Evolutionary conservation across 2,329 filamentous ascomycete genomes (phyloP).

Genomic region (Periglandula ipomoeae): DNA sequence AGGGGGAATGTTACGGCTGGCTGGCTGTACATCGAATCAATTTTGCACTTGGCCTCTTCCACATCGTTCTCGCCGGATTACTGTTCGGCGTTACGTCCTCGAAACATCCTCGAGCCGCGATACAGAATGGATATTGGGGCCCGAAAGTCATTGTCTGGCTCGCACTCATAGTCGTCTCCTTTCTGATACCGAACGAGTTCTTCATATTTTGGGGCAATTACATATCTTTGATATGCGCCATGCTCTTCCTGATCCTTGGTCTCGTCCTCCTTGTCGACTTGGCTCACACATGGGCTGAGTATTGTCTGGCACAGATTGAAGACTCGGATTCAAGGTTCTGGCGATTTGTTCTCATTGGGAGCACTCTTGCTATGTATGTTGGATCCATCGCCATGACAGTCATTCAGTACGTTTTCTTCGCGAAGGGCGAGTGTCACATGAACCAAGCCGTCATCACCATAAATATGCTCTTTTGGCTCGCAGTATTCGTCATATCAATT

Average conservation of each 20-base stretch:
- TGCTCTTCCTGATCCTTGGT: constrained; percentile 87
- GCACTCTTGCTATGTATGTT: constrained; percentile 88
- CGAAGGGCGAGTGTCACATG: constrained; percentile 73
- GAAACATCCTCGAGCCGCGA: constrained; percentile 73
- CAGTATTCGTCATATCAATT: constrained; percentile 75
- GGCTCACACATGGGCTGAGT: constrained; percentile 94
- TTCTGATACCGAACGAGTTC: constrained; percentile 91
- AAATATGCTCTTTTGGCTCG: constrained; percentile 77
- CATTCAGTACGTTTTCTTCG: constrained; percentile 96
- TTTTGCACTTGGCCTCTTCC: constrained; percentile 91
- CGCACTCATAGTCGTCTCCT: constrained; percentile 77
- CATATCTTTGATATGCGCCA: constrained; percentile 76
- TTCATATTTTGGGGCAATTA: constrained; percentile 97
- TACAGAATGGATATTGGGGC: constrained; percentile 99
- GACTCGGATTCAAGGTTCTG: constrained; percentile 75
- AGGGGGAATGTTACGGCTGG: constrained; percentile 88
- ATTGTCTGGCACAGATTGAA: constrained; percentile 90
- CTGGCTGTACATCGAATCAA: constrained; percentile 96
- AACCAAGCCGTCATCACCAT: constrained; percentile 94
- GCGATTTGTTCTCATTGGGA: constrained; percentile 82
- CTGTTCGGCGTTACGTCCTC: constrained; percentile 81
- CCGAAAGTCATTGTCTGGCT: constrained; percentile 91
- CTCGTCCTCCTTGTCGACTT: constrained; percentile 89
- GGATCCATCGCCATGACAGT: constrained; percentile 89
- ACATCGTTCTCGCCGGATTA: constrained; percentile 74